A percentile compares a stretch with the other conserved stretches of the same genome.
Conservation (phyloP, 805 yeast species). For the Kluyveromyces siamensis region DNA sequence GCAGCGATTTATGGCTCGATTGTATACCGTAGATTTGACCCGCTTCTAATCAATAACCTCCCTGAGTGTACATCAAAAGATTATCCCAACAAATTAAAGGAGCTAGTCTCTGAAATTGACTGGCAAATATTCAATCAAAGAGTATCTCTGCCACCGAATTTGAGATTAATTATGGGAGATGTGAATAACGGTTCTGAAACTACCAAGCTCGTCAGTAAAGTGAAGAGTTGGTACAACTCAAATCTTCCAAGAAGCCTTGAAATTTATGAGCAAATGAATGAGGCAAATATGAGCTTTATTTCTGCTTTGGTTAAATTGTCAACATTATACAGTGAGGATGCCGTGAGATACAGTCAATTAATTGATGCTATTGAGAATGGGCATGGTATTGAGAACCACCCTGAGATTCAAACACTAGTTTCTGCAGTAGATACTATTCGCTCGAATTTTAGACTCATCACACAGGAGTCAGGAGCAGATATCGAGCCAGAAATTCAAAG, state of each 20-base stretch:
- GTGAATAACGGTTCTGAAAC: conserved; percentile 90
- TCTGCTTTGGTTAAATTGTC: conserved; percentile 36
- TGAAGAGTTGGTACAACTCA: conserved; percentile 56
- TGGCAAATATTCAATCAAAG: conserved; percentile 56
- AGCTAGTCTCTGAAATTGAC: conserved; percentile 33
- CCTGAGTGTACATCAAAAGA: conserved; percentile 21
- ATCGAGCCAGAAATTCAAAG: conserved; percentile 83
- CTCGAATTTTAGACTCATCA: conserved; percentile 46
- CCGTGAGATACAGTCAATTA: conserved; percentile 29
- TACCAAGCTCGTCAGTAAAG: conserved; percentile 75
- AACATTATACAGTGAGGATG: conserved; percentile 21
- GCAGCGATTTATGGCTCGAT: conserved; percentile 91
- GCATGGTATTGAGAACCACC: conserved; percentile 6
- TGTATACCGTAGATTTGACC: conserved; percentile 66
- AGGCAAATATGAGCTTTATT: conserved; percentile 51
- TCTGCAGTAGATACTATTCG: conserved; percentile 45
- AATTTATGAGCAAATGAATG: conserved; percentile 48
- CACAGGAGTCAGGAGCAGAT: conserved; percentile 66
- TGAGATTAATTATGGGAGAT: conserved; percentile 84
- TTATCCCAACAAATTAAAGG: conserved; percentile 25
- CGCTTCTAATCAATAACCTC: conserved; percentile 37
- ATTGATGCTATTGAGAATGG: conserved; percentile 12
- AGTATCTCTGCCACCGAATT: conserved; percentile 57
- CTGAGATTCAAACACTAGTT: conserved; percentile 23
- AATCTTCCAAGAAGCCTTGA: conserved; percentile 41